A percentile compares a stretch with the other conserved stretches of the same genome.
Evolutionary conservation across 1,284 basidiomycete species (phyloP).

Genomic region (Agroathelia rolfsii): DNA sequence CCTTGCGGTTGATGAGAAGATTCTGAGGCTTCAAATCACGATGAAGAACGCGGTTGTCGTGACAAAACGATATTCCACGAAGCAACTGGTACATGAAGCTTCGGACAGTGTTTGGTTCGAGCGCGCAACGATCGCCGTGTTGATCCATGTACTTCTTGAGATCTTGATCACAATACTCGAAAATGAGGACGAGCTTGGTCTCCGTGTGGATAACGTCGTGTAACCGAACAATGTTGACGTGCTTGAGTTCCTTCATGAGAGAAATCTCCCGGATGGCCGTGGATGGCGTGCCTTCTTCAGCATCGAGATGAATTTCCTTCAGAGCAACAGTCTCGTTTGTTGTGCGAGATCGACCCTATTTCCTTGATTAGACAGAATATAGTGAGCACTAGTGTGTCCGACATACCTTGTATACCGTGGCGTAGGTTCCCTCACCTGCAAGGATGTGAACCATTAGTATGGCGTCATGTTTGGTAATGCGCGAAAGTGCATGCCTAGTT

Average conservation of each 20-base stretch:
- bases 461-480: constrained; percentile 3
- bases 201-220: constrained; percentile 99
- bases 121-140: constrained; percentile 90
- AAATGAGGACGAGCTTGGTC: constrained; percentile 96
- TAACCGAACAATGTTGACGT: constrained; percentile 90
- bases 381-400: constrained; percentile 5
- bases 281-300: constrained; percentile 90
- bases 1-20: constrained; percentile 92
- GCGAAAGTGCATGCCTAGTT: constrained; percentile 46
- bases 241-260: constrained; percentile 94
- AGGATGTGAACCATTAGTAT: constrained; percentile 6
- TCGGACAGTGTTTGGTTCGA: constrained; percentile 88
- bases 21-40: constrained; percentile 98
- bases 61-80: constrained; percentile 97
- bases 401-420: constrained; percentile 82
- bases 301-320: constrained; percentile 93
- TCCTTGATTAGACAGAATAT: constrained; percentile 9
- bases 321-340: constrained; percentile 87
- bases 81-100: constrained; percentile 97
- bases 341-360: constrained; percentile 76
- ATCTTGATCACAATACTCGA: constrained; percentile 98
- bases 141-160: constrained; percentile 99
- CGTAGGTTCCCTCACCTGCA: constrained; percentile 76
- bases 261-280: constrained; percentile 94
- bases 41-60: constrained; percentile 96